Base-by-base conservation (phyloP, 495 filamentous ascomycete genomes). In the Paragyromitra xinjiangensis region DNA sequence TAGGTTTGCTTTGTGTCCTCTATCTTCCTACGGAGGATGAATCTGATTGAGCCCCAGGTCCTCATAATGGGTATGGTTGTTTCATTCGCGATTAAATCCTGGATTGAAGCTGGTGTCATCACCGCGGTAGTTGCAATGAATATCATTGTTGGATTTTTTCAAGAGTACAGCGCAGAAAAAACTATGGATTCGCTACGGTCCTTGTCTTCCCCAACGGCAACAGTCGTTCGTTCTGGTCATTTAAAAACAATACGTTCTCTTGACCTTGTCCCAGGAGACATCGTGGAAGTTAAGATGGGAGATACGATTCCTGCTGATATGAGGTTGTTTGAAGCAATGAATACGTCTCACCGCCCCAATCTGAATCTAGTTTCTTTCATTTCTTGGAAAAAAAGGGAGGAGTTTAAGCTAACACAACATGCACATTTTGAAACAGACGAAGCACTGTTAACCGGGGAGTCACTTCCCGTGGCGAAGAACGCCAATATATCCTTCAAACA, bases 261-360 rank as follows among this genome's bases (percentile, higher is more conserved):
- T 29, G 89, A 94, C 66, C 85, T 95, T 69, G 91, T 95, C 12
- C 91, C 92, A 14, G 94, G 94, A 16, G 94, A 97, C 78, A 88
- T 95, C 80, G 86, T 93, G 44, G 87, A 91, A 64, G 83, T 95
- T 48, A 94, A 93, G 86, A 92, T 92, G 80, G 93, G 93, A 34
- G 93, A 95, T 83, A 94, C 91, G 0, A 88, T 95, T 6, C 93
- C 93, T n/a, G 93, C 93, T 39, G 93, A 95, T 83, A 40, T 91
- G 51, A 87, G 90, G 12, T 76, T 95, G 22, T 89, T 94, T 75
- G 92, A 94, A 76, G 89, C 89, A 61, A 93, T 94, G 90, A 85
- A 51, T 89, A 84, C 22, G 83, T 92, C 29, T 85, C 87, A 12
- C 87, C 88, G 11, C 82, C 81, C 26, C 88, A 89, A 67, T 84